Percentiles rank a stretch among this genome's conserved stretches.
These are phyloP conservation scores for Draba incana DNA, from an alignment of 345 rosid genomes.

Conservation along the genomic window DNA sequence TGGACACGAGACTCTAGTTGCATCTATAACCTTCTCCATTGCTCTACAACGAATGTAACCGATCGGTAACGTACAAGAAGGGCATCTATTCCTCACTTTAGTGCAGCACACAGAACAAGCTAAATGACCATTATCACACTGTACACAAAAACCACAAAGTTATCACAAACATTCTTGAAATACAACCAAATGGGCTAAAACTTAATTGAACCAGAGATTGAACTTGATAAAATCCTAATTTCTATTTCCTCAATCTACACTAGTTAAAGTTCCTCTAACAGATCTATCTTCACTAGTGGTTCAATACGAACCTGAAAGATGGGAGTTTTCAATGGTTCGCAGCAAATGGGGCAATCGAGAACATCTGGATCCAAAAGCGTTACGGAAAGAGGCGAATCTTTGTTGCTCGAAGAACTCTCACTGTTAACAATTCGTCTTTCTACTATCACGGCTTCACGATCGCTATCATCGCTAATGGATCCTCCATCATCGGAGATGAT, in stretches of 20 bases:
- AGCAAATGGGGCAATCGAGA: slow-evolving; percentile 42
- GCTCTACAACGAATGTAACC: slow-evolving; percentile 64
- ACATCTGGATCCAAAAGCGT: slow-evolving; percentile 41
- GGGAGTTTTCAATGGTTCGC: slow-evolving; percentile 34
- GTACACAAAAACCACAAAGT: background rate
- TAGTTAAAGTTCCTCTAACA: background rate
- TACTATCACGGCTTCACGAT: background rate
- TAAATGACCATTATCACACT: slow-evolving; percentile 76
- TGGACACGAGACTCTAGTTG: slow-evolving; percentile 50
- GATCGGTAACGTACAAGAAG: slow-evolving; percentile 51
- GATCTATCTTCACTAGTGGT: background rate
- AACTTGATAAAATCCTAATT: background rate
- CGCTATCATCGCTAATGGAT: slow-evolving; percentile 29
- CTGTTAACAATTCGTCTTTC: background rate
- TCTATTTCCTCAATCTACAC: background rate
- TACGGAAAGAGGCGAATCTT: slow-evolving; percentile 11
- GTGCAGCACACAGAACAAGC: slow-evolving; percentile 60
- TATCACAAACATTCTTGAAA: background rate
- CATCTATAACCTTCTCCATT: slow-evolving; percentile 57
- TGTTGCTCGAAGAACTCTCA: slow-evolving; percentile 29
- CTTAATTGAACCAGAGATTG: background rate
- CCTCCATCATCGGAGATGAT: slow-evolving; percentile 6
- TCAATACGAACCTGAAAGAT: slow-evolving; percentile 34
- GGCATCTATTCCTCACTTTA: slow-evolving; percentile 54
- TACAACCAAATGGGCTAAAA: background rate